Percentiles rank a stretch among this genome's conserved stretches.
These are phyloP conservation scores for Bimuria novae-zelandiae DNA, from an alignment of 2,329 filamentous ascomycete genomes.

Conservation along the genomic window DNA sequence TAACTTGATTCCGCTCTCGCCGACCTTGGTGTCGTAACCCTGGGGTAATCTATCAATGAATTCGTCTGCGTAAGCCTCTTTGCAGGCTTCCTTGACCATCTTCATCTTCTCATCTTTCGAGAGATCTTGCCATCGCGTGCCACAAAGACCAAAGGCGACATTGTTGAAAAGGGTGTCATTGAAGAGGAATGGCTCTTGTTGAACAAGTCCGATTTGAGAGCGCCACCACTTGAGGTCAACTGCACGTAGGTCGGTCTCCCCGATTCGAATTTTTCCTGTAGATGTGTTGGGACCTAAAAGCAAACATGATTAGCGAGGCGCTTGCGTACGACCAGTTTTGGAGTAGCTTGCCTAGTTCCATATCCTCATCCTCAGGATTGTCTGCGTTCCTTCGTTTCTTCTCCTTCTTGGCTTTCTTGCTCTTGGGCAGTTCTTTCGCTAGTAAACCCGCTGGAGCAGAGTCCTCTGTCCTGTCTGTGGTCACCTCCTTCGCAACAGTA, in stretches of 20 bases:
- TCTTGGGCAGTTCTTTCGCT: not conserved
- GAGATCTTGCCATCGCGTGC: slow-evolving; percentile 55
- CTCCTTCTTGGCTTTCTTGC: slow-evolving; percentile 18
- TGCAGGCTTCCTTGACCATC: slow-evolving; percentile 53
- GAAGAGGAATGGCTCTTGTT: slow-evolving; percentile 49
- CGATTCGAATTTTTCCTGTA: slow-evolving; percentile 37
- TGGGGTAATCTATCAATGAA: slow-evolving; percentile 49
- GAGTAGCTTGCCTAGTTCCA: slow-evolving; percentile 4
- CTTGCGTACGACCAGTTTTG: not conserved
- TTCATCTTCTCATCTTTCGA: slow-evolving; percentile 60
- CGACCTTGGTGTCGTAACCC: slow-evolving; percentile 74
- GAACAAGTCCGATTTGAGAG: slow-evolving; percentile 51
- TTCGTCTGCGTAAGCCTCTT: slow-evolving; percentile 45
- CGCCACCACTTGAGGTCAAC: slow-evolving; percentile 52
- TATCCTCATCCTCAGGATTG: slow-evolving; percentile 3
- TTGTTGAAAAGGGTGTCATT: slow-evolving; percentile 48
- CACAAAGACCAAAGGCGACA: slow-evolving; percentile 44
- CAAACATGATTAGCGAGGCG: not conserved
- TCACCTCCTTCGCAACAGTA: slow-evolving; percentile 20
- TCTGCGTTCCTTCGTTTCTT: slow-evolving; percentile 1
- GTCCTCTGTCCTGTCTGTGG: slow-evolving; percentile 7
- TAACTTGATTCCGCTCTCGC: slow-evolving; percentile 76
- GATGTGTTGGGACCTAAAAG: slow-evolving; percentile 35
- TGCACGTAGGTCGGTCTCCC: slow-evolving; percentile 30
- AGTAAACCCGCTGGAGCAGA: not conserved